phyloP scores from a whole-genome alignment of 129 eudicot genomes.

The Ambrosia trifida region DNA sequence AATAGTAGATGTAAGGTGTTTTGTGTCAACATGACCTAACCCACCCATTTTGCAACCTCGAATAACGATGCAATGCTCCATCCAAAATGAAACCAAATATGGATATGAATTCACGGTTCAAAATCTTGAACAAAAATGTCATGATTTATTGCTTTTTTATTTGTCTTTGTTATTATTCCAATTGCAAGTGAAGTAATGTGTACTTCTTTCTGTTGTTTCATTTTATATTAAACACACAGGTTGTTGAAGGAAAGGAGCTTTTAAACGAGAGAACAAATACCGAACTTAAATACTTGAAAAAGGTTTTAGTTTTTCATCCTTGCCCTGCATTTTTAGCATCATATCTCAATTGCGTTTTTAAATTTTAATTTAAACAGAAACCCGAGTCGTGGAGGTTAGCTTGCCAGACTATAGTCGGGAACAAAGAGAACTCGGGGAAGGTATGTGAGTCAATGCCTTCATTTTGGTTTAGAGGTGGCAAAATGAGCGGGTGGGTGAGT shows the following conservation, averaged over 20 bases:
- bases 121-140: background rate
- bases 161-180: background rate
- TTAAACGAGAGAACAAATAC: constrained; percentile 91
- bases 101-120: background rate
- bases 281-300: constrained; percentile 78
- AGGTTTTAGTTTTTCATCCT: constrained; percentile 47
- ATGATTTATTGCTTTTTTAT: background rate
- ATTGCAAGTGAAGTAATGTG: background rate
- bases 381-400: constrained; percentile 99
- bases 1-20: background rate
- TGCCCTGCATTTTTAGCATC: constrained; percentile 1
- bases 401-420: constrained; percentile 97
- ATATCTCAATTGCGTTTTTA: constrained; percentile 6
- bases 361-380: constrained; percentile 49
- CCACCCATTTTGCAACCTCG: background rate
- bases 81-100: background rate
- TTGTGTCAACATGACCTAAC: background rate
- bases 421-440: constrained; percentile 97
- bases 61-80: background rate
- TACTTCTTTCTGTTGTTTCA: background rate
- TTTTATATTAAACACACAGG: constrained; percentile 39
- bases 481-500: background rate
- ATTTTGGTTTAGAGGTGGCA: background rate
- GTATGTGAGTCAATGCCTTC: constrained; percentile 33
- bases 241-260: constrained; percentile 84